Conservation (phyloP, 768 basidiomycete genomes). For the Scleroderma citrinum region DNA sequence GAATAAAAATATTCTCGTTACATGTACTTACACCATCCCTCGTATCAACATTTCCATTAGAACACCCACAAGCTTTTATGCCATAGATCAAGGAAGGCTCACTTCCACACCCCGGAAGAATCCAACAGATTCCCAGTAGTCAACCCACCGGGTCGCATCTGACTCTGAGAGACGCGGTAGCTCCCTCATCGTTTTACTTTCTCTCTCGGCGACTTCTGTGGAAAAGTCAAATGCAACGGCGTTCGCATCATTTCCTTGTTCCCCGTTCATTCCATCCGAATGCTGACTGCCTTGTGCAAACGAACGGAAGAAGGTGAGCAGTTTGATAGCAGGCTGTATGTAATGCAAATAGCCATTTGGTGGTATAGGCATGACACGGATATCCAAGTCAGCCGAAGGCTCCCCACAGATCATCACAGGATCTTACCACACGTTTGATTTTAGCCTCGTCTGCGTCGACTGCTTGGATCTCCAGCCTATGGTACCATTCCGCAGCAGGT, state of each 20-base stretch:
- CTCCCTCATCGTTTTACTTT: conserved; percentile 31
- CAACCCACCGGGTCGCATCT: conserved; percentile 30
- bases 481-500: conserved; percentile 32
- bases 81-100: not conserved
- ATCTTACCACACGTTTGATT: conserved; percentile 26
- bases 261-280: not conserved
- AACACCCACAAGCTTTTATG: too few relatives aligned
- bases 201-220: conserved; percentile 21
- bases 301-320: conserved; percentile 23
- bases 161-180: conserved; percentile 19
- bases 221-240: conserved; percentile 12
- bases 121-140: conserved; percentile 31
- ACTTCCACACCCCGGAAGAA: conserved; percentile 11
- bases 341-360: not conserved
- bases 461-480: conserved; percentile 12
- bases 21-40: too few relatives aligned
- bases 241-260: conserved; percentile 1
- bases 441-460: conserved; percentile 15
- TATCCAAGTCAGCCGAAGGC: conserved; percentile 19
- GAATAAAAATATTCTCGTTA: too few relatives aligned
- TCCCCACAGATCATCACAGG: conserved; percentile 34
- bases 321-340: conserved; percentile 28
- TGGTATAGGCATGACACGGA: not conserved
- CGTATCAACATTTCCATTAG: too few relatives aligned
- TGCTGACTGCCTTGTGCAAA: conserved; percentile 16